Base-by-base conservation (phyloP, 2,329 filamentous ascomycete species). In the Xylariaceae sp. region DNA sequence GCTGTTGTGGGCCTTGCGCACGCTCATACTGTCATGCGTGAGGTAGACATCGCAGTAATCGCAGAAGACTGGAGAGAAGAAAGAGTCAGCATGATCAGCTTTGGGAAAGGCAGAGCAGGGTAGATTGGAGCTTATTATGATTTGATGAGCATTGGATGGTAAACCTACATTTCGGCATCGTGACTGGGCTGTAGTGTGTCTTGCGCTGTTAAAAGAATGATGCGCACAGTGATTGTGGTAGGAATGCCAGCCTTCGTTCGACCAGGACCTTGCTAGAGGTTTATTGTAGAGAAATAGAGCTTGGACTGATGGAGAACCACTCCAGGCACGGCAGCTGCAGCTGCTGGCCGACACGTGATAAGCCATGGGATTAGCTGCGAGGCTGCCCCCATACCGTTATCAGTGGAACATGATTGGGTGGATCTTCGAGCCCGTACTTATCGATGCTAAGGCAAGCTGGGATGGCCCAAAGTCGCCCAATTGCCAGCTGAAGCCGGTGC, bases 21-120 rank as follows among this genome's bases (percentile, higher is more conserved):
- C 93, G 70, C 89, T 95, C 91, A 97, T 97, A 34, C 89, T 95
- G 77, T 98, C 93, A 78, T 98, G 93, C 54, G 93, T 98, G 57
- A 98, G 86, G 78, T 98, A 98, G 67, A 98, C 93, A 85, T 98
- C 93, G 79, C 93, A 98, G 71, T 98, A 98, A 68, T 98, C 93
- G 77, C 90, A 88, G 66, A 87, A 87, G 78, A 87, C 83, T 88
- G 62, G 38, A 33, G 59, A 6, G 30, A 24, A 43, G 19, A 17
- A 31, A 30, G 51, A 42, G 52, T 53, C 56, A 55, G 51, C 37
- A 38, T 35, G 43, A 26, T 11, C 22, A 11, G 22, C 6, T 11
- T 6, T 11, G 22, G 22, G 22, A 39, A 29, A 38, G 9, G 28
- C 17, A 26, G 39, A 18, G 37, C 22, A 19, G 41, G 38, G 24